Evolutionary conservation across 2,329 filamentous ascomycete genomes (phyloP).

Genomic region (Paecilomyces niveus): DNA sequence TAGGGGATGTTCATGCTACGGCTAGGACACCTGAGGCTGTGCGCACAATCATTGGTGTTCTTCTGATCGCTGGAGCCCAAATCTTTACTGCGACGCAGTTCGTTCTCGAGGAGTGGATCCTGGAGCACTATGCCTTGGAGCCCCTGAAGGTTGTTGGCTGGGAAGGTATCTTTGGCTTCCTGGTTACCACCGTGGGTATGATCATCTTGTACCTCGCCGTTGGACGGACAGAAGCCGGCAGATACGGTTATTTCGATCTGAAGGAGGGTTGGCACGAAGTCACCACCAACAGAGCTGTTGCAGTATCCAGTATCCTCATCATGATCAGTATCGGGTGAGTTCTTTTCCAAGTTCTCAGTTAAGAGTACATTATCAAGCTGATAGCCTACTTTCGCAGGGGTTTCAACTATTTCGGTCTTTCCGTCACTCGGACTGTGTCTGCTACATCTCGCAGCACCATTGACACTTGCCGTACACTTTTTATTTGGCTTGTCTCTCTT

Average conservation of each 20-base stretch:
- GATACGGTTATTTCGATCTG: slow-evolving; percentile 83
- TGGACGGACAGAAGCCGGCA: slow-evolving; percentile 66
- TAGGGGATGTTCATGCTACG: slow-evolving; percentile 34
- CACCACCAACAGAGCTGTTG: slow-evolving; percentile 61
- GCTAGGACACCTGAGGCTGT: slow-evolving; percentile 51
- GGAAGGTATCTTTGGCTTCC: slow-evolving; percentile 90
- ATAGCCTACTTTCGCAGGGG: slow-evolving; percentile 49
- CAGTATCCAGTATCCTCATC: slow-evolving; percentile 74
- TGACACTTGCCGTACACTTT: slow-evolving; percentile 88
- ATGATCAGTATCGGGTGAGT: slow-evolving; percentile 95
- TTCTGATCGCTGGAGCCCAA: slow-evolving; percentile 88
- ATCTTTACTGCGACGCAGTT: slow-evolving; percentile 97
- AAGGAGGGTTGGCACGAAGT: slow-evolving; percentile 79
- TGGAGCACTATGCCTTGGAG: slow-evolving; percentile 71
- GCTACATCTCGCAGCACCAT: slow-evolving; percentile 93
- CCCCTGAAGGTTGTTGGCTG: slow-evolving; percentile 90
- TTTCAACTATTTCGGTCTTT: slow-evolving; percentile 98
- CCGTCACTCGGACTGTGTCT: slow-evolving; percentile 80
- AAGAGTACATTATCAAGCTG: neutral
- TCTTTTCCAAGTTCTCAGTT: neutral
- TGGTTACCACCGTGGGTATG: slow-evolving; percentile 72
- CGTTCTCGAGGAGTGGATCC: slow-evolving; percentile 88
- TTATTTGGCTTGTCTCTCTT: slow-evolving; percentile 95
- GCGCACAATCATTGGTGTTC: slow-evolving; percentile 70
- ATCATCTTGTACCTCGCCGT: slow-evolving; percentile 69